phyloP scores from a whole-genome alignment of 345 rosid species.

The Cochlearia excelsa region DNA sequence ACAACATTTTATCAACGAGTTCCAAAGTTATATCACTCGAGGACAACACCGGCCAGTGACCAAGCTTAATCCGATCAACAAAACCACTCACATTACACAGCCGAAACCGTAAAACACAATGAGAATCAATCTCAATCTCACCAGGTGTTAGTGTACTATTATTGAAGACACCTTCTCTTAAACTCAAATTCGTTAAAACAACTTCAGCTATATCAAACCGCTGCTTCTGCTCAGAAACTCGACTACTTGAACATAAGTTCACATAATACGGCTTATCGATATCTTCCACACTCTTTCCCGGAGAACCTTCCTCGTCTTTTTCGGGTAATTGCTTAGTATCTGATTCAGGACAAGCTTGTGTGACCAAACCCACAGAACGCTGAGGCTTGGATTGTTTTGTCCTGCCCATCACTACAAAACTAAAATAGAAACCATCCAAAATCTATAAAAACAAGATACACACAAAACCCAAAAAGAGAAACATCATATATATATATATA shows the following conservation, averaged over 20 bases:
- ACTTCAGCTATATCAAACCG: constrained; percentile 82
- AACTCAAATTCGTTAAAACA: constrained; percentile 51
- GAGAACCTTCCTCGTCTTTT: constrained; percentile 23
- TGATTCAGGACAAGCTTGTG: constrained; percentile 35
- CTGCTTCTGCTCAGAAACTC: constrained; percentile 51
- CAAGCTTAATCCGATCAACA: constrained; percentile 71
- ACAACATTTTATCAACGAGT: constrained; percentile 41
- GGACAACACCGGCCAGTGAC: constrained; percentile 81
- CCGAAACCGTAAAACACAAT: constrained; percentile 63
- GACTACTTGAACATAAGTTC: constrained; percentile 42
- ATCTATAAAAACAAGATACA: not conserved
- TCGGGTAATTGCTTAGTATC: constrained; percentile 13
- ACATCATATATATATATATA: not conserved
- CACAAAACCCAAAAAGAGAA: not conserved
- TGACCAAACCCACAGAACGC: constrained; percentile 53
- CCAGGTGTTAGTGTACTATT: constrained; percentile 35
- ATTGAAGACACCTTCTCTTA: constrained; percentile 39
- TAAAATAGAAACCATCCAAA: constrained; percentile 2
- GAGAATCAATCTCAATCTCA: constrained; percentile 39
- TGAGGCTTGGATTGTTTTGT: constrained; percentile 80
- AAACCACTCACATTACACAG: constrained; percentile 46
- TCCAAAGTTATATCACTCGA: constrained; percentile 59
- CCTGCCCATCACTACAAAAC: constrained; percentile 65
- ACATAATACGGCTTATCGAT: constrained; percentile 55
- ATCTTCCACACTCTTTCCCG: constrained; percentile 29